These are phyloP conservation scores for Sesbania bispinosa DNA, from an alignment of 306 rosid genomes.

Conservation along the genomic window DNA sequence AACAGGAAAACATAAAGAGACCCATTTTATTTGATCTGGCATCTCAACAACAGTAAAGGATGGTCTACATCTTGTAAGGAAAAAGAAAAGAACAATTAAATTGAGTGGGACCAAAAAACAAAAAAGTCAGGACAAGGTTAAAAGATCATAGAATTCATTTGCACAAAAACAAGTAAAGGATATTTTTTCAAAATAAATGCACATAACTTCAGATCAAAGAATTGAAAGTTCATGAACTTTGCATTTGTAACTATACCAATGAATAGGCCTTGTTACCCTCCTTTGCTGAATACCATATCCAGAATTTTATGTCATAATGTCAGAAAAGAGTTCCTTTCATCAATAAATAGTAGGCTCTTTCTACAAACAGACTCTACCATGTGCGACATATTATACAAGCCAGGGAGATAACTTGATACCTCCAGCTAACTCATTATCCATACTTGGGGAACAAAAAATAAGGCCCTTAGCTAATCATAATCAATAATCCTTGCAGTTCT, in stretches of 20 bases:
- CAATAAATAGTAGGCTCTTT: background rate
- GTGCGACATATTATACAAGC: background rate
- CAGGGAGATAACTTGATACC: background rate
- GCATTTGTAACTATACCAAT: background rate
- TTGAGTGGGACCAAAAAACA: background rate
- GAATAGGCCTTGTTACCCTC: background rate
- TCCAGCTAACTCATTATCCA: background rate
- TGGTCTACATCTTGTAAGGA: background rate
- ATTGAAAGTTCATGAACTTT: background rate
- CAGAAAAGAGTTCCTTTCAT: slow-evolving; percentile 7
- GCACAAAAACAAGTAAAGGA: background rate
- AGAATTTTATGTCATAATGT: background rate
- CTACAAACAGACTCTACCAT: background rate
- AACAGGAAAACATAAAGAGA: slow-evolving; percentile 15
- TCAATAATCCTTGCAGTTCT: slow-evolving; percentile 21
- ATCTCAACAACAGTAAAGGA: slow-evolving; percentile 11
- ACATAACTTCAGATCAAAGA: background rate
- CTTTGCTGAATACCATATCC: slow-evolving; percentile 9
- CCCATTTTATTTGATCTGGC: background rate
- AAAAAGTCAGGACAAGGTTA: slow-evolving; percentile 13
- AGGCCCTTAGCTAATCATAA: slow-evolving; percentile 17
- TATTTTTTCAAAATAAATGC: background rate
- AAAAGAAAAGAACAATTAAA: slow-evolving; percentile 5
- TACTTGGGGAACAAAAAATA: background rate
- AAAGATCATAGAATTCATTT: slow-evolving; percentile 18